Percentiles rank a stretch among this genome's conserved stretches.
Evolutionary conservation across 1,284 basidiomycete genomes (phyloP).

Genomic region (Malassezia obtusa): DNA sequence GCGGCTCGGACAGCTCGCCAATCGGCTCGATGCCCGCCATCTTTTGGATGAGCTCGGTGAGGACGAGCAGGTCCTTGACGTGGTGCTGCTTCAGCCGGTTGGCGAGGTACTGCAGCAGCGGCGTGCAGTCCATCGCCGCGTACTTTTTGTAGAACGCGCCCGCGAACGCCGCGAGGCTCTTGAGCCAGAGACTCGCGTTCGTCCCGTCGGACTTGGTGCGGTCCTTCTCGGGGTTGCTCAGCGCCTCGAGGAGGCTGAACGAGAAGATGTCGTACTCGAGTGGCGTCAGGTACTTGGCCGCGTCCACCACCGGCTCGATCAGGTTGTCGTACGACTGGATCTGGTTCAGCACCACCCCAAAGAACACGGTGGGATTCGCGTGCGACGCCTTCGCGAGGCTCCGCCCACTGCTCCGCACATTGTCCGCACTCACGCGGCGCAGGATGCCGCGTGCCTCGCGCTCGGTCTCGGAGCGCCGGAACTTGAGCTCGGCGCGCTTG

Average conservation of each 20-base stretch:
- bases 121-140: conserved; percentile 62
- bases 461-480: conserved; percentile 53
- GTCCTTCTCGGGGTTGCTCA: conserved; percentile 69
- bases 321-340: conserved; percentile 95
- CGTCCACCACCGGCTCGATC: conserved; percentile 77
- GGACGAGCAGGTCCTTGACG: conserved; percentile 77
- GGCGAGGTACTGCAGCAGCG: conserved; percentile 77
- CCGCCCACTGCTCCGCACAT: conserved; percentile 69
- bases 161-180: conserved; percentile 74
- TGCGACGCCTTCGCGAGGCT: conserved; percentile 88
- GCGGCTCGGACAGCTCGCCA: conserved; percentile 65
- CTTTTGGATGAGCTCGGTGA: conserved; percentile 83
- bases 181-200: conserved; percentile 82
- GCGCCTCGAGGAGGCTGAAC: conserved; percentile 74
- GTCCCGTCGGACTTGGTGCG: conserved; percentile 86
- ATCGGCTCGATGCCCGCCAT: conserved; percentile 77
- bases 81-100: conserved; percentile 64
- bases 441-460: conserved; percentile 50
- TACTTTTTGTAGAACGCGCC: conserved; percentile 84
- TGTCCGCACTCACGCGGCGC: conserved; percentile 52
- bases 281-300: conserved; percentile 75
- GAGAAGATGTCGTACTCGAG: conserved; percentile 90
- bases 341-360: conserved; percentile 78
- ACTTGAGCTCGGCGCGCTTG: conserved; percentile 49
- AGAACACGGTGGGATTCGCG: conserved; percentile 85